Conservation (phyloP, 2,329 filamentous ascomycete species). For the Aspergillus novoparasiticus region DNA sequence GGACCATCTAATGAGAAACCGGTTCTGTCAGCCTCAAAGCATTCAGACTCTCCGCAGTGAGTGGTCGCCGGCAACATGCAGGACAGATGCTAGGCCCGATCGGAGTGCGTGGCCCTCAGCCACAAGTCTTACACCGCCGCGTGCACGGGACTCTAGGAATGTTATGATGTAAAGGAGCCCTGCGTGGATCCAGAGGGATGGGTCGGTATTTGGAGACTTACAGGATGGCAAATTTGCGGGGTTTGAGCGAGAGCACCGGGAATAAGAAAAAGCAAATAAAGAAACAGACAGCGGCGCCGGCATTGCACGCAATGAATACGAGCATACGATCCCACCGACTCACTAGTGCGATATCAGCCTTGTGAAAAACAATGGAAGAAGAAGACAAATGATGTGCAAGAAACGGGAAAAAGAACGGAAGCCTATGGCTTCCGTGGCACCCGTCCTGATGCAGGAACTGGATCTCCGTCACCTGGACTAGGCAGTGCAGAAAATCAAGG, state of each 20-base stretch:
- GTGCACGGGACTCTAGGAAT: slow-evolving; percentile 9
- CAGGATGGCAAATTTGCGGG: slow-evolving; percentile 95
- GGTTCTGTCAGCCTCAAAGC: slow-evolving; percentile 27
- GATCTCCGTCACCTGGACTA: slow-evolving; percentile 36
- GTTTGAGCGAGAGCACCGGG: slow-evolving; percentile 76
- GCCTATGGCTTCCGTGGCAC: slow-evolving; percentile 26
- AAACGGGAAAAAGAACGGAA: slow-evolving; percentile 3
- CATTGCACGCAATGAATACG: slow-evolving; percentile 87
- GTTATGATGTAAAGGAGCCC: slow-evolving; percentile 23
- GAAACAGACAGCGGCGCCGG: slow-evolving; percentile 88
- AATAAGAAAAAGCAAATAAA: slow-evolving; percentile 86
- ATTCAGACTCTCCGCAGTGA: not conserved
- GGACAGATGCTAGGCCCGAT: slow-evolving; percentile 10
- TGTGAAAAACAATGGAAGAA: not conserved
- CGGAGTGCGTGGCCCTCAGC: slow-evolving; percentile 15
- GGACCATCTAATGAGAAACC: slow-evolving; percentile 72
- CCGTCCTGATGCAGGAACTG: slow-evolving; percentile 43
- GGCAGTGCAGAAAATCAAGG: slow-evolving; percentile 25
- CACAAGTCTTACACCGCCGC: slow-evolving; percentile 24
- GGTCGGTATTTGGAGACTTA: slow-evolving; percentile 60
- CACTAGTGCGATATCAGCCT: slow-evolving; percentile 58
- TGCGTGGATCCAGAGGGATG: slow-evolving; percentile 15
- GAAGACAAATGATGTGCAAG: slow-evolving; percentile 3
- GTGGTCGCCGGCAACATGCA: slow-evolving; percentile 7
- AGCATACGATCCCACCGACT: slow-evolving; percentile 95